A percentile compares a stretch with the other conserved stretches of the same genome.
These are phyloP conservation scores for Epithemia pelagica DNA, from an alignment of 108 stramenopile genomes.

Conservation along the genomic window DNA sequence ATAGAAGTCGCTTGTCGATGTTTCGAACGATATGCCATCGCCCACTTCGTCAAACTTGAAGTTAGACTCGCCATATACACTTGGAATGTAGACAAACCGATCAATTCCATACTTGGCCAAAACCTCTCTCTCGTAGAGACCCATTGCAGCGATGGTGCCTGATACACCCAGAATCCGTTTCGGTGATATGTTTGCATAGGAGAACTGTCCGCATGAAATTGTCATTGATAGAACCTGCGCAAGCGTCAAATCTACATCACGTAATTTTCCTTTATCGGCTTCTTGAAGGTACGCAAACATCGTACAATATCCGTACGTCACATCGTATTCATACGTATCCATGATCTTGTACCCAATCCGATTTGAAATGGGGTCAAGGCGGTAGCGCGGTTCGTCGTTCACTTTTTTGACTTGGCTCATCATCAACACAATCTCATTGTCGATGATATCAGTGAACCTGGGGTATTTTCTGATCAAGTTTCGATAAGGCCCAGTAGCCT, in stretches of 20 bases:
- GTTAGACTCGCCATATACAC: constrained; percentile 52
- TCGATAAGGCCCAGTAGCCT: neutral
- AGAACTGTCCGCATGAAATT: constrained; percentile 61
- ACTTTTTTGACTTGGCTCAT: neutral
- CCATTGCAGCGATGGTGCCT: constrained; percentile 5
- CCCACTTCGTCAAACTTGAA: constrained; percentile 29
- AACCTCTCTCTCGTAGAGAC: neutral
- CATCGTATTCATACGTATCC: constrained; percentile 26
- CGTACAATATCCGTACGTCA: constrained; percentile 49
- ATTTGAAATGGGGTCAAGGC: neutral
- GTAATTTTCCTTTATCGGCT: constrained; percentile 27
- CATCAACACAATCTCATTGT: neutral
- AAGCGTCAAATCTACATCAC: constrained; percentile 24
- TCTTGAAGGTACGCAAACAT: constrained; percentile 58
- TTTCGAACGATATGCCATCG: neutral
- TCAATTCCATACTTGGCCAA: neutral
- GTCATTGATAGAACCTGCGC: constrained; percentile 34
- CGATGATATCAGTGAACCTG: neutral
- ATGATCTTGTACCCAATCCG: neutral
- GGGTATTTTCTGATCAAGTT: neutral
- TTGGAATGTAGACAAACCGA: constrained; percentile 39
- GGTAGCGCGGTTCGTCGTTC: neutral
- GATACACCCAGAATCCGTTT: constrained; percentile 9
- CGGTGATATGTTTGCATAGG: constrained; percentile 59
- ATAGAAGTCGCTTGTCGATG: neutral